Percentiles rank a stretch among this genome's conserved stretches.
Conservation (phyloP, 805 yeast genomes). For the Metschnikowia bowlesiae region DNA sequence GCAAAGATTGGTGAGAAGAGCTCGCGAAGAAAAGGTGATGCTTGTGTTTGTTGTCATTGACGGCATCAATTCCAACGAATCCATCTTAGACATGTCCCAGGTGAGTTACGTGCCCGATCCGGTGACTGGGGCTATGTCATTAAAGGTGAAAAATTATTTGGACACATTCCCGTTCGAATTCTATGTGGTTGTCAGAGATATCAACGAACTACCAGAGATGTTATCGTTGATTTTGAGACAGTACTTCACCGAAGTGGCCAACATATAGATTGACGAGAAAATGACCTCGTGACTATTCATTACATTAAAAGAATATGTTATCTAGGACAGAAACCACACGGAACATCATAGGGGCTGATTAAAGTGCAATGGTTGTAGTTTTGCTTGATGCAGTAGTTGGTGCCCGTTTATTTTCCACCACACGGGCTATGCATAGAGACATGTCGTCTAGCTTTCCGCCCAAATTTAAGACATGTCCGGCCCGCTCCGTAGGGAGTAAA, state of each 20-base stretch:
- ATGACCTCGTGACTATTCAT: not conserved
- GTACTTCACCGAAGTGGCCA: slow-evolving; percentile 67
- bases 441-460: slow-evolving; percentile 58
- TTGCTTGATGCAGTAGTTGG: not conserved
- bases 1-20: slow-evolving; percentile 79
- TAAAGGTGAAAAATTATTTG: slow-evolving; percentile 78
- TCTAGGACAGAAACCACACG: too few species aligned
- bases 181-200: slow-evolving; percentile 88
- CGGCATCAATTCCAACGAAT: slow-evolving; percentile 77
- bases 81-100: slow-evolving; percentile 92
- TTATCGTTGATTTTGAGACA: slow-evolving; percentile 85
- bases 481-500: slow-evolving; percentile 30
- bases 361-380: too few species aligned
- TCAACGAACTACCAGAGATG: slow-evolving; percentile 88
- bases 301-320: too few species aligned
- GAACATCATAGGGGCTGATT: too few species aligned
- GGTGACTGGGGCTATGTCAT: slow-evolving; percentile 59
- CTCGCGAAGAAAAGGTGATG: slow-evolving; percentile 90
- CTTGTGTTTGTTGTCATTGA: slow-evolving; percentile 91
- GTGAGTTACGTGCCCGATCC: slow-evolving; percentile 72
- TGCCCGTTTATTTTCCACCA: slow-evolving; percentile 18
- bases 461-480: slow-evolving; percentile 30
- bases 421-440: slow-evolving; percentile 47
- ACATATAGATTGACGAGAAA: slow-evolving; percentile 7
- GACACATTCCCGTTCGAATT: slow-evolving; percentile 96